phyloP scores from a whole-genome alignment of 345 rosid genomes.

The Heritiera littoralis region DNA sequence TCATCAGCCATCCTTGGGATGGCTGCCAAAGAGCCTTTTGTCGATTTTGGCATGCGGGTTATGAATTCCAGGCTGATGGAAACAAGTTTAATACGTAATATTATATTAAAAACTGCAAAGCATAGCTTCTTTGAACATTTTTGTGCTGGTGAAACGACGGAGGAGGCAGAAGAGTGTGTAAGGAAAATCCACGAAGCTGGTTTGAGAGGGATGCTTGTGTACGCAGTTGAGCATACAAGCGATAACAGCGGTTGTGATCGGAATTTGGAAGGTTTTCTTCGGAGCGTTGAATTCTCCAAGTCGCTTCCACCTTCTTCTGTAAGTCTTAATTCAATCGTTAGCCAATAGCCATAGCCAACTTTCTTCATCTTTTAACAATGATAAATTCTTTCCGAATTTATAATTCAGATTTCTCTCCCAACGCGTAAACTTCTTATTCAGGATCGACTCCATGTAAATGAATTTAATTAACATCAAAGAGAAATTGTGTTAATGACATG shows the following conservation, averaged over 20 bases:
- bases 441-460: too few relatives aligned
- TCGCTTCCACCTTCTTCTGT: slow-evolving; percentile 69
- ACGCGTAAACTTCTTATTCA: background rate
- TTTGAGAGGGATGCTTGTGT: slow-evolving; percentile 72
- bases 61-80: slow-evolving; percentile 72
- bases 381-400: background rate
- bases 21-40: slow-evolving; percentile 58
- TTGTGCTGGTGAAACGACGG: slow-evolving; percentile 68
- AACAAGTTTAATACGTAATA: slow-evolving; percentile 37
- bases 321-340: slow-evolving; percentile 19
- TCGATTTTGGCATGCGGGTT: slow-evolving; percentile 73
- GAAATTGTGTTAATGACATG: too few relatives aligned
- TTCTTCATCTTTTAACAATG: background rate
- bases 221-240: slow-evolving; percentile 66
- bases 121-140: slow-evolving; percentile 77
- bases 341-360: too few relatives aligned
- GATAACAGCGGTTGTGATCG: slow-evolving; percentile 60
- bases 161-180: slow-evolving; percentile 46
- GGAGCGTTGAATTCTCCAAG: slow-evolving; percentile 54
- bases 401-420: background rate
- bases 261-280: slow-evolving; percentile 58
- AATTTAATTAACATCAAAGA: too few relatives aligned
- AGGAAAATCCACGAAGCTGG: slow-evolving; percentile 54
- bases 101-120: slow-evolving; percentile 40
- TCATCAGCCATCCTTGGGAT: slow-evolving; percentile 53